Evolutionary conservation across 768 basidiomycete genomes (phyloP), one percentile per base, ranked within the genome.

Genomic region (Suillus variegatus): DNA sequence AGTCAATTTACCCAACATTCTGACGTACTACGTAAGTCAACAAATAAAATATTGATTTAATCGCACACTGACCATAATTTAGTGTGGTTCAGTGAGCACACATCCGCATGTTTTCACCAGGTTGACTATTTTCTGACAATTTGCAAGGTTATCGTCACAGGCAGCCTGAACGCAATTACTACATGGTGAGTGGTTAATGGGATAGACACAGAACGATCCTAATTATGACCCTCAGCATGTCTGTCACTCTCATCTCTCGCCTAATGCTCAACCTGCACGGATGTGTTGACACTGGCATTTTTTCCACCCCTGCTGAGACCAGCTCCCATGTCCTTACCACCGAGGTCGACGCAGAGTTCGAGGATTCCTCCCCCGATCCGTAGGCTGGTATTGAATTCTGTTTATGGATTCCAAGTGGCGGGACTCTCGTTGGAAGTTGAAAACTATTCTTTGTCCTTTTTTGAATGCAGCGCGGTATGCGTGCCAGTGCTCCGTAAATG

Each of bases 211-310:
- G 12, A 12, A 6, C 12, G 35, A 55, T n/a, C 20, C 20, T 55
- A 13, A 35, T 5, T 13, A 36, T n/a, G 54, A 36, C 12, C 38
- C 43, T 6, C 52, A 85, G 85, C 67, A 75, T 85, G 14, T 84
- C 85, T 5, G 77, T 85, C 6, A 81, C 80, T 2, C 79, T 86
- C 80, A 82, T 86, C 75, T 85, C 84, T 14, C 84, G 85, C 18
- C 78, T 87, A 2, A 84, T 86, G 79, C 80, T 86, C 51, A 86
- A 87, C 71, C 78, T 86, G 6, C 82, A 86, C 68, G 72, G 78
- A 72, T 79, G 73, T 22, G 80, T 80, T 6, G 65, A 66, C 40
- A 32, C 16, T 4, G 65, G 65, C 28, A 63, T 68, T 9, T 65
- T 65, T 18, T 65, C 66, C 12, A 38, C 40, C 32, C 10, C 32